These are phyloP conservation scores for Clavaria fumosa DNA, from an alignment of 768 basidiomycete species.

Conservation along the genomic window DNA sequence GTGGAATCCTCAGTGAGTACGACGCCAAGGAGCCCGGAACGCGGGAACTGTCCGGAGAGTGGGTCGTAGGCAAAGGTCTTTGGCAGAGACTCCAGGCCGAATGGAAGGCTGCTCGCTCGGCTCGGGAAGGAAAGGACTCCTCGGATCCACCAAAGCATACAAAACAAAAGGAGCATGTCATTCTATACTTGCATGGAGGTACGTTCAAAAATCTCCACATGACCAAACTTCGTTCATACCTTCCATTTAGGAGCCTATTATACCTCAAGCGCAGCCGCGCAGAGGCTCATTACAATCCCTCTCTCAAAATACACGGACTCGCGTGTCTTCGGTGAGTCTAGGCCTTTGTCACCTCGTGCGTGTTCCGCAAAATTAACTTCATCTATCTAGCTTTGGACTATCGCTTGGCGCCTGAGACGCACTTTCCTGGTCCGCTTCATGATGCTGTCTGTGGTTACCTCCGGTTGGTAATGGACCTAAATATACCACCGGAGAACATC, in stretches of 20 bases:
- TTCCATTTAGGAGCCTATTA: slow-evolving; percentile 68
- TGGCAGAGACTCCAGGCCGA: slow-evolving; percentile 81
- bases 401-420: slow-evolving; percentile 88
- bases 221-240: slow-evolving; percentile 5
- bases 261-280: slow-evolving; percentile 78
- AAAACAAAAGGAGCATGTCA: slow-evolving; percentile 55
- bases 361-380: slow-evolving; percentile 3
- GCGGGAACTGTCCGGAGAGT: slow-evolving; percentile 84
- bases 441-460: slow-evolving; percentile 84
- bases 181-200: slow-evolving; percentile 94
- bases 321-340: slow-evolving; percentile 54
- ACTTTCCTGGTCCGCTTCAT: slow-evolving; percentile 78
- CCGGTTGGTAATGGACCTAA: slow-evolving; percentile 72
- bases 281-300: slow-evolving; percentile 81
- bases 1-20: slow-evolving; percentile 63
- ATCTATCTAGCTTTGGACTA: slow-evolving; percentile 75
- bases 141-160: slow-evolving; percentile 11
- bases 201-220: slow-evolving; percentile 13
- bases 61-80: slow-evolving; percentile 87
- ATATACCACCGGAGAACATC: slow-evolving; percentile 85
- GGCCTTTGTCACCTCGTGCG: slow-evolving; percentile 2
- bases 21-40: slow-evolving; percentile 64
- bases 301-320: slow-evolving; percentile 79
- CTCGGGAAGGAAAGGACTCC: slow-evolving; percentile 11
- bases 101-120: slow-evolving; percentile 39